Evolutionary conservation across 2,329 filamentous ascomycete species (phyloP).

Genomic region (Cladophialophora bantiana): DNA sequence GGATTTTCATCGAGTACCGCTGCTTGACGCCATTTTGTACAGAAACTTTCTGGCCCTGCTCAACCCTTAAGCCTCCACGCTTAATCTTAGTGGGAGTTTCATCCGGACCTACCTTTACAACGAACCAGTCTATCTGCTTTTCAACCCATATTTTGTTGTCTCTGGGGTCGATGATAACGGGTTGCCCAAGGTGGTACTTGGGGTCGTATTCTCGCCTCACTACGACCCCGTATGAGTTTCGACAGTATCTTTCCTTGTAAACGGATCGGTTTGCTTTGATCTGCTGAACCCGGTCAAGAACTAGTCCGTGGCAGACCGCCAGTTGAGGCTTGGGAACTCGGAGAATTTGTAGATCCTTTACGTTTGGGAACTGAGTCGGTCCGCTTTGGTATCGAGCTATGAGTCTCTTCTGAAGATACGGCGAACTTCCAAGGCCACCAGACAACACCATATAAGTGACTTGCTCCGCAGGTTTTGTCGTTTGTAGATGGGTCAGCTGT

Average conservation of each 20-base stretch:
- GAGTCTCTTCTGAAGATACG: too few relatives aligned
- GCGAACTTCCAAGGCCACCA: too few relatives aligned
- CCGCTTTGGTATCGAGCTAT: not conserved
- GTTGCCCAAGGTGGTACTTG: conserved; percentile 28
- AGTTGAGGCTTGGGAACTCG: not conserved
- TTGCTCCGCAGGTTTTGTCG: not conserved
- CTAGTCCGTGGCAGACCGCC: not conserved
- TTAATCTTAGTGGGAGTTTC: not conserved
- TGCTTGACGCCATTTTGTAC: not conserved
- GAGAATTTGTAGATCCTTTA: not conserved
- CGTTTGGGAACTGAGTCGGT: not conserved
- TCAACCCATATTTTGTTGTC: not conserved
- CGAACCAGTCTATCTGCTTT: not conserved
- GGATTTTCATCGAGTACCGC: not conserved
- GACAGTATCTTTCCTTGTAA: conserved; percentile 38
- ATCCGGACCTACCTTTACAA: not conserved
- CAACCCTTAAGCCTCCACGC: not conserved
- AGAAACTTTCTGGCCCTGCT: not conserved
- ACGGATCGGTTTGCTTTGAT: conserved; percentile 27
- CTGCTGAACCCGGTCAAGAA: conserved; percentile 19
- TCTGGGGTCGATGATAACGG: conserved; percentile 5
- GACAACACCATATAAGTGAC: not conserved
- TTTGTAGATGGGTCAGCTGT: not conserved
- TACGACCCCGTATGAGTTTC: conserved; percentile 38
- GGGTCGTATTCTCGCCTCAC: conserved; percentile 33